Percentiles rank a stretch among this genome's conserved stretches.
Evolutionary conservation across 2,329 filamentous ascomycete genomes (phyloP).

Genomic region (Aureobasidium lini): DNA sequence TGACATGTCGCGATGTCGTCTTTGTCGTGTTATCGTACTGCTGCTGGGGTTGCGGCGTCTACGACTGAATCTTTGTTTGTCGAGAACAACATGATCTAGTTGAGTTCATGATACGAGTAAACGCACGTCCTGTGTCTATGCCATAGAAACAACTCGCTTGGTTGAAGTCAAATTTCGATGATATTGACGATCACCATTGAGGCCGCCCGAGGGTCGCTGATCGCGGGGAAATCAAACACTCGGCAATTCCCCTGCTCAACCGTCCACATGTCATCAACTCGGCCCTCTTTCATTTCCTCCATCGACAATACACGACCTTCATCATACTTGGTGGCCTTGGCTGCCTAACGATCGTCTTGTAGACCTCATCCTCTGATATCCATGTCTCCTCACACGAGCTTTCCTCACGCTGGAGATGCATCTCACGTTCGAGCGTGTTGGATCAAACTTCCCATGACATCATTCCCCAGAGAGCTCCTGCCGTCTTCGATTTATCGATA

Average conservation of each 20-base stretch:
- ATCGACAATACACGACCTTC: not conserved
- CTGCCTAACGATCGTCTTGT: not conserved
- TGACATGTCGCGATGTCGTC: not conserved
- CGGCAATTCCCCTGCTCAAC: not conserved
- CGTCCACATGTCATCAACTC: not conserved
- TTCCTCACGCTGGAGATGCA: not conserved
- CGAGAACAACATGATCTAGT: constrained; percentile 5
- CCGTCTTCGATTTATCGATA: not conserved
- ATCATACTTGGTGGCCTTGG: not conserved
- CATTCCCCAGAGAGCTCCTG: not conserved
- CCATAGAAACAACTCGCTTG: not conserved
- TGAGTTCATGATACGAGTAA: not conserved
- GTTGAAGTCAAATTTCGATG: no score
- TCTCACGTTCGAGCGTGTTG: not conserved
- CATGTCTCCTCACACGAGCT: no score
- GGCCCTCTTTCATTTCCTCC: not conserved
- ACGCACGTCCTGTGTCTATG: constrained; percentile 2
- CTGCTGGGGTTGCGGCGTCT: not conserved
- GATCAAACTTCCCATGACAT: not conserved
- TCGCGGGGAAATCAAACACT: no score
- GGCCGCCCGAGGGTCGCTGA: not conserved
- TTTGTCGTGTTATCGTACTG: not conserved
- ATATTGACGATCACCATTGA: no score
- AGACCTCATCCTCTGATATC: not conserved
- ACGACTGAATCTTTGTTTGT: not conserved